Conservation (phyloP, 345 rosid genomes). For the Capsella bursapastoris region DNA sequence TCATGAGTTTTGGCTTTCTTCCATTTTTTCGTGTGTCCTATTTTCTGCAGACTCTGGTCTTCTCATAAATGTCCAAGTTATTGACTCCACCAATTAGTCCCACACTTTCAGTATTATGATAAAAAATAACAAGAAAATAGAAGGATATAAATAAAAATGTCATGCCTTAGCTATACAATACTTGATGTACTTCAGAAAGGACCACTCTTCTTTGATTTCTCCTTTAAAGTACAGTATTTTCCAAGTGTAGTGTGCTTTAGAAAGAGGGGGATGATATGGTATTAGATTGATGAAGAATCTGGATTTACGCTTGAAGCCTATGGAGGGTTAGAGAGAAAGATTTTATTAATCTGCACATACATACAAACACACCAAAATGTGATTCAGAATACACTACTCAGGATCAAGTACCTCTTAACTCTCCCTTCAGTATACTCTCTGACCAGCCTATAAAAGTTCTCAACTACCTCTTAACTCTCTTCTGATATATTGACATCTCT, state of each 20-base stretch:
- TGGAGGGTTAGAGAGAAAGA: conserved; percentile 16
- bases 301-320: conserved; percentile 32
- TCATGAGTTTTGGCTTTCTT: conserved; percentile 7
- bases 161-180: conserved; percentile 33
- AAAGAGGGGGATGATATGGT: conserved; percentile 13
- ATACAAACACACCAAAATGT: not conserved
- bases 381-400: conserved; percentile 28
- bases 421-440: conserved; percentile 13
- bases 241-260: conserved; percentile 24
- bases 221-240: conserved; percentile 29
- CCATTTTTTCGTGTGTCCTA: conserved; percentile 1
- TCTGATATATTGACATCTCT: conserved; percentile 7
- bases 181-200: conserved; percentile 26
- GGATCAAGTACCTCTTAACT: conserved; percentile 12
- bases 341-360: conserved; percentile 14
- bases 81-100: conserved; percentile 33
- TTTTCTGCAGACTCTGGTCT: conserved; percentile 31
- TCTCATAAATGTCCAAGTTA: conserved; percentile 33
- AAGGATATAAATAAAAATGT: not conserved
- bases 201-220: conserved; percentile 44
- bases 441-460: conserved; percentile 17
- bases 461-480: conserved; percentile 24
- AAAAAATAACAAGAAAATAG: not conserved
- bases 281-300: conserved; percentile 25
- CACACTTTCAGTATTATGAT: conserved; percentile 16